Evolutionary conservation across 139 green algal species (phyloP).

Genomic region (Cymbomonas tetramitiformis): DNA sequence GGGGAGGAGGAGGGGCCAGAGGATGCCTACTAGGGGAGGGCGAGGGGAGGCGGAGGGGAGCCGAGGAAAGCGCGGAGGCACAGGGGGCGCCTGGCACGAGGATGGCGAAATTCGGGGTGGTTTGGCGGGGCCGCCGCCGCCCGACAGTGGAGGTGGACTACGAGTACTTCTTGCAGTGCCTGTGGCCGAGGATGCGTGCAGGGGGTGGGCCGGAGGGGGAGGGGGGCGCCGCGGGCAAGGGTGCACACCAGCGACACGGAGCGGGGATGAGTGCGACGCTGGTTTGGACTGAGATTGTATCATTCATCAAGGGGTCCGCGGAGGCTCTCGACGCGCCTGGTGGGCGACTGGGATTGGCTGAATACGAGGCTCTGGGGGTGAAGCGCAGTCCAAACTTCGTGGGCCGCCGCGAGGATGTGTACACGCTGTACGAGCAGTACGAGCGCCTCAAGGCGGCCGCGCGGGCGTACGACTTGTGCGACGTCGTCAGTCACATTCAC

Average conservation of each 20-base stretch:
- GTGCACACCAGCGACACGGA: too few species aligned
- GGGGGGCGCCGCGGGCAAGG: too few species aligned
- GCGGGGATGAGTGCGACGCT: too few species aligned
- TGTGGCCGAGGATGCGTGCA: slow-evolving; percentile 40
- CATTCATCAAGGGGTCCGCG: slow-evolving; percentile 53
- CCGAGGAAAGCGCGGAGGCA: slow-evolving; percentile 24
- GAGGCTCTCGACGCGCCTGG: slow-evolving; percentile 38
- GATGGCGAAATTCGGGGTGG: neutral
- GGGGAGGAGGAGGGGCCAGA: slow-evolving; percentile 14
- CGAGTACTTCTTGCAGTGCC: slow-evolving; percentile 23
- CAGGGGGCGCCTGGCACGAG: neutral
- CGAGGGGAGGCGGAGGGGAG: too few species aligned
- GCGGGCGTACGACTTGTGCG: slow-evolving; percentile 35
- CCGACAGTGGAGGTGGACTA: neutral
- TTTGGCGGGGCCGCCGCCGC: too few species aligned
- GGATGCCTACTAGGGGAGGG: too few species aligned
- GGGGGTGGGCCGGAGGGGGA: too few species aligned
- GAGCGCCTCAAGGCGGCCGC: slow-evolving; percentile 26
- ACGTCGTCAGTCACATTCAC: slow-evolving; percentile 50
- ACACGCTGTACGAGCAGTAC: slow-evolving; percentile 44
- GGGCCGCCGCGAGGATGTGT: slow-evolving; percentile 38
- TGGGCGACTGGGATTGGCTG: too few species aligned
- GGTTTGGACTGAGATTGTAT: slow-evolving; percentile 48
- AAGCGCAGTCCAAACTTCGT: slow-evolving; percentile 57
- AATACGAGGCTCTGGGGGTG: slow-evolving; percentile 39